These are phyloP conservation scores for Pseudognaphalium luteoalbum DNA, from an alignment of 129 eudicot genomes.

Conservation along the genomic window DNA sequence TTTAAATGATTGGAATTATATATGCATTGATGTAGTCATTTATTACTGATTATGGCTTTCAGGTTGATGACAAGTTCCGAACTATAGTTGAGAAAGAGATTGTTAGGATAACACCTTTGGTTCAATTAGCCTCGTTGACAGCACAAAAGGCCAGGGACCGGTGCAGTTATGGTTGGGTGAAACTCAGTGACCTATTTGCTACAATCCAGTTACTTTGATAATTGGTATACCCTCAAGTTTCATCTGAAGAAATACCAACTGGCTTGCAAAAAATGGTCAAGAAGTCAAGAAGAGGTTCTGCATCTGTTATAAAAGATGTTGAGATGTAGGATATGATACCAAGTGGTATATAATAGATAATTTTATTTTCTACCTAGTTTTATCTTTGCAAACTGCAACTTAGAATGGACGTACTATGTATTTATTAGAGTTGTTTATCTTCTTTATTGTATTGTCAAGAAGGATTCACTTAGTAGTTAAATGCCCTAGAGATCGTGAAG, in stretches of 20 bases:
- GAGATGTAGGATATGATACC: background rate
- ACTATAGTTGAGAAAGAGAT: constrained; percentile 66
- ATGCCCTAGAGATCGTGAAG: background rate
- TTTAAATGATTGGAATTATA: background rate
- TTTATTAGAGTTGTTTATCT: background rate
- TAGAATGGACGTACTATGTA: background rate
- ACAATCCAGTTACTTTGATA: constrained; percentile 33
- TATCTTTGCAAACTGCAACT: background rate
- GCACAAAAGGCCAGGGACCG: constrained; percentile 73
- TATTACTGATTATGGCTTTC: constrained; percentile 20
- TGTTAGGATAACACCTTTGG: constrained; percentile 57
- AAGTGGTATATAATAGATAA: background rate
- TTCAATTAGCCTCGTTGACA: constrained; percentile 56
- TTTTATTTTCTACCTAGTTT: background rate
- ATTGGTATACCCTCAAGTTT: background rate
- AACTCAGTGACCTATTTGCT: constrained; percentile 59
- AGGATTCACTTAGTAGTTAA: background rate
- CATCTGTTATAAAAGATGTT: constrained; percentile 8
- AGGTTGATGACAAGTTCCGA: constrained; percentile 67
- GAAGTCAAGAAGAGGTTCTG: constrained; percentile 2
- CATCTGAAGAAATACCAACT: background rate
- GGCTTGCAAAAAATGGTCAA: constrained; percentile 22
- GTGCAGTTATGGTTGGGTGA: constrained; percentile 95
- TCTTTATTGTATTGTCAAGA: background rate
- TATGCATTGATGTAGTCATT: background rate